A percentile compares a stretch with the other conserved stretches of the same genome.
Evolutionary conservation across 768 basidiomycete species (phyloP).

Genomic region (Chalciporus chontae): DNA sequence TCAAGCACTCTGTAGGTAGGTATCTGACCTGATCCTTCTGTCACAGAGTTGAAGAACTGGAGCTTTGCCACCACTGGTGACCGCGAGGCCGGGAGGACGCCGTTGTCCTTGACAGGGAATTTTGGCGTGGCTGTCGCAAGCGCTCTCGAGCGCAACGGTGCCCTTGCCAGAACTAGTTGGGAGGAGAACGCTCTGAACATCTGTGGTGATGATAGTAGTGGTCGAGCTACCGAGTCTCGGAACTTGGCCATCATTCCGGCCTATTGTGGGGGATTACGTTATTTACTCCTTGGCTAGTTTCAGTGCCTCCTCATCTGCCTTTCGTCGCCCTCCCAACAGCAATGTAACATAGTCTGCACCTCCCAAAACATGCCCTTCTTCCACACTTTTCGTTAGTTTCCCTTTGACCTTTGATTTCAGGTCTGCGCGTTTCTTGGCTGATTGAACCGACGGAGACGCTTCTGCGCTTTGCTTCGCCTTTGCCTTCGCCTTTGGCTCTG

Average conservation of each 20-base stretch:
- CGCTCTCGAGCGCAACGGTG: constrained; percentile 4
- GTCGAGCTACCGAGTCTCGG: constrained; percentile 10
- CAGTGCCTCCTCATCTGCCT: constrained; percentile 60
- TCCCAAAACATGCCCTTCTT: constrained; percentile 51
- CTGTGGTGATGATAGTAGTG: neutral
- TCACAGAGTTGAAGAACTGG: constrained; percentile 78
- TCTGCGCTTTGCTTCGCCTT: too few relatives aligned
- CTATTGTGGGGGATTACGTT: constrained; percentile 11
- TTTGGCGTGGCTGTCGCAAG: constrained; percentile 17
- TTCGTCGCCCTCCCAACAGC: constrained; percentile 67
- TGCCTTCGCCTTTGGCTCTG: neutral
- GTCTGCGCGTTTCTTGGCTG: constrained; percentile 27
- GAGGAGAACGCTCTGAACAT: constrained; percentile 14
- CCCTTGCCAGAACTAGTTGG: neutral
- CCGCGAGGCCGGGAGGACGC: constrained; percentile 38
- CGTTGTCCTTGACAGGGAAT: constrained; percentile 23
- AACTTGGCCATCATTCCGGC: constrained; percentile 14
- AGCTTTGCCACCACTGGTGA: constrained; percentile 69
- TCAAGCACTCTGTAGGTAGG: constrained; percentile 88
- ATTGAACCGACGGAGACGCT: constrained; percentile 9
- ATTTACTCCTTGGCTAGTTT: constrained; percentile 44
- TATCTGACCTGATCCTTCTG: constrained; percentile 57
- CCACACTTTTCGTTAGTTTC: neutral
- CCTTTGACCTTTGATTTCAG: constrained; percentile 25
- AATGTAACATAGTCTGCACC: constrained; percentile 76